These are phyloP conservation scores for Epichloe gansuensis DNA, from an alignment of 2,329 filamentous ascomycete genomes.

Conservation along the genomic window DNA sequence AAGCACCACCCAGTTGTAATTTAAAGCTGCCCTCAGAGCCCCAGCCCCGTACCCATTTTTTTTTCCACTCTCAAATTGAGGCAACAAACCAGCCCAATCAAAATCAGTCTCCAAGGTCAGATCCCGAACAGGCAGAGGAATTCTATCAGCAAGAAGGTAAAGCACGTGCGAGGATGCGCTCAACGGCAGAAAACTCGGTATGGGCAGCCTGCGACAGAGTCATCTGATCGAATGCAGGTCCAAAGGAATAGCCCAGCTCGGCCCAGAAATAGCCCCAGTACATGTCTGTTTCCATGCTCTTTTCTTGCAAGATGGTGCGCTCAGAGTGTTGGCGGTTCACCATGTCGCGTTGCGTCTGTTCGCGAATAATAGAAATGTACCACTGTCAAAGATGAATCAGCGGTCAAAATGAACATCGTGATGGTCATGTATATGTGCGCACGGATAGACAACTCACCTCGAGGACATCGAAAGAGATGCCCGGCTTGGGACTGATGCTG, in stretches of 20 bases:
- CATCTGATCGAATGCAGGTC: slow-evolving; percentile 32
- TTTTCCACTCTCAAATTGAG: background rate
- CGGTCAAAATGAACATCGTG: background rate
- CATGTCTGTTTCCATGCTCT: slow-evolving; percentile 21
- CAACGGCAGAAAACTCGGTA: slow-evolving; percentile 36
- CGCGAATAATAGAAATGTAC: slow-evolving; percentile 43
- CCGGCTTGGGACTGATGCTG: slow-evolving; percentile 35
- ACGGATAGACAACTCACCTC: slow-evolving; percentile 30
- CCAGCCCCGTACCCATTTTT: background rate
- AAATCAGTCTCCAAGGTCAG: background rate
- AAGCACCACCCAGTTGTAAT: background rate
- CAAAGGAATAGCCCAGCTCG: slow-evolving; percentile 29
- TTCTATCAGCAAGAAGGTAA: slow-evolving; percentile 11
- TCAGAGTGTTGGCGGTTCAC: slow-evolving; percentile 27
- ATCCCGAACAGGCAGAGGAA: background rate
- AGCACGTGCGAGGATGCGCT: slow-evolving; percentile 33
- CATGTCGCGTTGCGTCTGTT: slow-evolving; percentile 33
- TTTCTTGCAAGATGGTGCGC: slow-evolving; percentile 24
- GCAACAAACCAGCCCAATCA: background rate
- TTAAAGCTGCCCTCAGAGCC: background rate
- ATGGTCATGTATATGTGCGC: background rate
- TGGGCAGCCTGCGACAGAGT: slow-evolving; percentile 33
- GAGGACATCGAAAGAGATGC: slow-evolving; percentile 36
- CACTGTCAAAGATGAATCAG: slow-evolving; percentile 27
- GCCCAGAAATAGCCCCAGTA: slow-evolving; percentile 43